A percentile compares a stretch with the other conserved stretches of the same genome.
Evolutionary conservation across 2,329 filamentous ascomycete genomes (phyloP).

Genomic region (Epichloe bromicola): DNA sequence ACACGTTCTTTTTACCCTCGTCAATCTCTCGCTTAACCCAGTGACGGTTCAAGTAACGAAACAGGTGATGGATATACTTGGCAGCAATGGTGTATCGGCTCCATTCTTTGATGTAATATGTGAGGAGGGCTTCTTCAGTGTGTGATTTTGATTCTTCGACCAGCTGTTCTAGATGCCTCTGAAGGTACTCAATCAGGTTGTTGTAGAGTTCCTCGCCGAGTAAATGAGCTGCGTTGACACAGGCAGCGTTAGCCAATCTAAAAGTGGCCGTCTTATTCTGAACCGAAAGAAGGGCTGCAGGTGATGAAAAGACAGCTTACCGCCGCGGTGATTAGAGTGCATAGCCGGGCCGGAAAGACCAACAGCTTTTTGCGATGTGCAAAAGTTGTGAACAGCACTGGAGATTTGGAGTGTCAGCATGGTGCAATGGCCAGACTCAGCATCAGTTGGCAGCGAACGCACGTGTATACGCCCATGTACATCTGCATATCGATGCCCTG

Average conservation of each 20-base stretch:
- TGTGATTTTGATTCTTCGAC: constrained; percentile 63
- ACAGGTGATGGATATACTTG: constrained; percentile 95
- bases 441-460: constrained; percentile 7
- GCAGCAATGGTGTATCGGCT: constrained; percentile 87
- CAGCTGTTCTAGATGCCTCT: constrained; percentile 59
- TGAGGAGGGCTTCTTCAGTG: constrained; percentile 76
- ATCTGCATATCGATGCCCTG: constrained; percentile 90
- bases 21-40: constrained; percentile 99
- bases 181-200: constrained; percentile 77
- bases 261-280: background rate
- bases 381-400: constrained; percentile 95
- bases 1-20: constrained; percentile 95
- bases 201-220: constrained; percentile 94
- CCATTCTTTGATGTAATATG: constrained; percentile 96
- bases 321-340: constrained; percentile 42
- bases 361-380: constrained; percentile 90
- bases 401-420: constrained; percentile 21
- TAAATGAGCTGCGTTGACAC: constrained; percentile 55
- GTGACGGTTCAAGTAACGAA: constrained; percentile 90
- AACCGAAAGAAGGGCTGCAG: background rate
- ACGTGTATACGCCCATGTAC: constrained; percentile 98
- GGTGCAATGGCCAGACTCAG: background rate
- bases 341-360: constrained; percentile 35
- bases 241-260: background rate
- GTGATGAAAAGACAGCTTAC: constrained; percentile 26